Conservation (phyloP, 371 early-diverging fungal species). For the Mortierella polycephala region DNA sequence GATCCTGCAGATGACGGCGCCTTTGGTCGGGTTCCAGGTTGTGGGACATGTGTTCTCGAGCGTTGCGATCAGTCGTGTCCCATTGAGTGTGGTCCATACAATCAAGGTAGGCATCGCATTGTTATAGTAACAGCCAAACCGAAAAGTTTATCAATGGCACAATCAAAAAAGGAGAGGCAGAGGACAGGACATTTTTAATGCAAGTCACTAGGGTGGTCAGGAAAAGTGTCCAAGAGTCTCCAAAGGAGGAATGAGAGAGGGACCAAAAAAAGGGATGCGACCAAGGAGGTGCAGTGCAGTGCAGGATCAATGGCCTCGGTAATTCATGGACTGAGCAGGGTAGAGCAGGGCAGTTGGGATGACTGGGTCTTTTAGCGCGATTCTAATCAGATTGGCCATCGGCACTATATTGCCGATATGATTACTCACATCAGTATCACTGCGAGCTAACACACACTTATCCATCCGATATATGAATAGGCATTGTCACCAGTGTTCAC, state of each 20-base stretch:
- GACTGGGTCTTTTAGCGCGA: neutral
- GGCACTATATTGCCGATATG: too few species aligned
- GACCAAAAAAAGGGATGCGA: neutral
- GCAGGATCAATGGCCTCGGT: neutral
- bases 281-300: neutral
- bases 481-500: conserved; percentile 91
- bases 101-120: conserved; percentile 75
- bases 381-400: neutral
- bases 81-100: conserved; percentile 89
- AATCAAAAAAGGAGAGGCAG: neutral
- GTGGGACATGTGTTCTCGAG: conserved; percentile 87
- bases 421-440: too few species aligned
- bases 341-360: neutral
- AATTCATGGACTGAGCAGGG: neutral
- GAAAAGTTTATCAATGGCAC: too few species aligned
- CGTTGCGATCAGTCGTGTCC: conserved; percentile 78
- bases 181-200: neutral
- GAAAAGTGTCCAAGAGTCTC: neutral
- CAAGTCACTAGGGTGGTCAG: neutral
- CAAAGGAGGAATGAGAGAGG: neutral
- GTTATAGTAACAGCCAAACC: too few species aligned
- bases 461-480: conserved; percentile 52
- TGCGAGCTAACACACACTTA: neutral
- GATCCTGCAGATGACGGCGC: conserved; percentile 72
- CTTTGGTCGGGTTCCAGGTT: conserved; percentile 81